Evolutionary conservation across 306 rosid genomes (phyloP), one percentile per base, ranked within the genome.

Genomic region (Elaeagnus macrophylla): DNA sequence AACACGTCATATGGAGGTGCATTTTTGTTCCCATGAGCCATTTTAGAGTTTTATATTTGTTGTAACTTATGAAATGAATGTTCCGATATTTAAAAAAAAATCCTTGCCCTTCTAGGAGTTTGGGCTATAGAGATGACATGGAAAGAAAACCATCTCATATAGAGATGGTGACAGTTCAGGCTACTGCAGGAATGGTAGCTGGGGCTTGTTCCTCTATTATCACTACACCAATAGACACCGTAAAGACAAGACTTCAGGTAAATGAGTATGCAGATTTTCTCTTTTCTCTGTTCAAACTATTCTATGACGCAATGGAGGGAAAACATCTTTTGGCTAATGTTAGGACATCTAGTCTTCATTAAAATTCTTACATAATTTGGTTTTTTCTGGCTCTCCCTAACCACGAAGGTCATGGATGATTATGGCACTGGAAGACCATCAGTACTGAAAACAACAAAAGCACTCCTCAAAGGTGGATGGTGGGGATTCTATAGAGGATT

Each of bases 201-300:
- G 87, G 97, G 54, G 93, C 93, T 50, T 85, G 86, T 77, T 77
- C 97, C 11, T 83, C 95, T 9, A 60, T 89, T 43, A 51, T 89
- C 50, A 89, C 97, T 12, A 85, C 89, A 37, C 97, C 95, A 39
- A 66, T 89, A 16, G 97, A 89, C 70, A 89, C 97, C 3, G 80
- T 89, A 7, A 89, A 89, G 75, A 89, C 97, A 20, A 69, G 87
- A 49, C 95, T 89, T 77, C 97, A 89, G 93, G 95, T 85, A 78
- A 40, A 12, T 2, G 15, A 39, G 9, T 3, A n/a, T 49, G 42
- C 59, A 53, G 12, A 12, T 45, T 12, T 46, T 39, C 48, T 8
- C 13, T 41, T 10, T 35, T 43, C 36, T 36, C 8, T 41, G 35
- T 12, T 32, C 20, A 19, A 14, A 25, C 25, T 13, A 14, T 15